Base-by-base conservation (phyloP, 306 rosid species). In the Biancaea sappan region DNA sequence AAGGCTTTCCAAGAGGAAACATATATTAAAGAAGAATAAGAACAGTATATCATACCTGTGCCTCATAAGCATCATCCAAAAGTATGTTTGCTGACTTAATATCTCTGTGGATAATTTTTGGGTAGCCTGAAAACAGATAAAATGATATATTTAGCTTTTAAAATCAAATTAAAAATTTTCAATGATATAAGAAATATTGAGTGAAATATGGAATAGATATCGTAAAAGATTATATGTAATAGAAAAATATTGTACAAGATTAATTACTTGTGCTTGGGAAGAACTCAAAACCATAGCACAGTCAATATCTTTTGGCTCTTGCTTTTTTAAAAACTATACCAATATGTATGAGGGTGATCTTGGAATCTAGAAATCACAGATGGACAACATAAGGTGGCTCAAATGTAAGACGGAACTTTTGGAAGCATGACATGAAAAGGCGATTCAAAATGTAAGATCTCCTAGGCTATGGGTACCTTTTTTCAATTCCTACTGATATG, bases 21-120 rank as follows among this genome's bases (percentile, higher is more conserved):
- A 12, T 29, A 25, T 29, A n/a, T 15, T 28, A 10, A 67, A 60
- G 35, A 19, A 40, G 44, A 44, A n/a, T n/a, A 31, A 46, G 31
- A 19, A 10, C 22, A 31, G 26, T 11, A 44, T 35, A 58, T 31
- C 40, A 16, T 76, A 86, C 98, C 97, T 89, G 83, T 38, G 98
- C 99, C 62, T 86, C 96, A 74, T 76, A 95, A 65, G 82, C 82
- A 64, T 90, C 84, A 81, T 95, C 98, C 83, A 95, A 75, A 34
- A 95, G 94, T 77, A 95, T 95, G 81, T 95, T 95, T 37, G 93
- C 93, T 2, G 99, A 92, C 80, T 95, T 95, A 50, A 95, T 95
- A 82, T 95, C 99, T 86, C 98, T 85, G 87, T 95, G 98, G 75
- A 95, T 95, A 69, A 95, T 92, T 77, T 85, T 92, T 72, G 96